Base-by-base conservation (phyloP, 1,284 basidiomycete genomes). In the Naganishia sp. region DNA sequence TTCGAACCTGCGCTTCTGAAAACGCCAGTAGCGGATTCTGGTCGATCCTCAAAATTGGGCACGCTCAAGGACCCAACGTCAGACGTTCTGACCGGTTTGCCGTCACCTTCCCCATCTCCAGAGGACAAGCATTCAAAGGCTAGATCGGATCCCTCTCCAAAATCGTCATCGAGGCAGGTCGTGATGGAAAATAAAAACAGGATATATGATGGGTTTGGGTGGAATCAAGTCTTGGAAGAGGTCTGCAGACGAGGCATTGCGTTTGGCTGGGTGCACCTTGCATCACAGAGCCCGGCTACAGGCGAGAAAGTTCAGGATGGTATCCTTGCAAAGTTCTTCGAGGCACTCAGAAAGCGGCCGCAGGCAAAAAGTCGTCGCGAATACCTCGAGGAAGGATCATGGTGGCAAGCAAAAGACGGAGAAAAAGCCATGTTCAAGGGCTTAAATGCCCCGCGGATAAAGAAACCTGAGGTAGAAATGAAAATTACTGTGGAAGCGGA, bases 51-150 rank as follows among this genome's bases (percentile, higher is more conserved):
- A 28, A 53, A 51, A 23, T 18, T 21, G 10, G 23, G 4, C 32
- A 32, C 54, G 31, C 47, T 61, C 11, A 61, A 61, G 35, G 58
- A 61, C 25, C 58, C 58, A n/a, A 60, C 41, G 42, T 51, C 56
- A 18, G 49, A 66, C 11, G 56, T 52, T 25, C 41, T 50, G 35
- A 55, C 51, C 11, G 54, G 53, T 21, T 50, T 56, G 18, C 64
- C 53, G 41, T 50, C 51, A 5, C 55, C 50, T 23, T 49, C 61
- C 9, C 61, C 50, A 15, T 53, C 61, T 21, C 50, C 61, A 1
- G 50, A 53, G 21, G 61, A 53, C 50, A 63, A 53, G 25, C 61
- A 54, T n/a, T 52, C 64, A 31, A 21, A 50, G 23, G 18, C 55
- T 11, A 58, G 35, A 39, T n/a, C 32, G 28, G 45, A 42, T 23